Evolutionary conservation across 78 protist genomes (phyloP), one percentile per base, ranked within the genome.

Genomic region (Mantamonas sphyraenae): DNA sequence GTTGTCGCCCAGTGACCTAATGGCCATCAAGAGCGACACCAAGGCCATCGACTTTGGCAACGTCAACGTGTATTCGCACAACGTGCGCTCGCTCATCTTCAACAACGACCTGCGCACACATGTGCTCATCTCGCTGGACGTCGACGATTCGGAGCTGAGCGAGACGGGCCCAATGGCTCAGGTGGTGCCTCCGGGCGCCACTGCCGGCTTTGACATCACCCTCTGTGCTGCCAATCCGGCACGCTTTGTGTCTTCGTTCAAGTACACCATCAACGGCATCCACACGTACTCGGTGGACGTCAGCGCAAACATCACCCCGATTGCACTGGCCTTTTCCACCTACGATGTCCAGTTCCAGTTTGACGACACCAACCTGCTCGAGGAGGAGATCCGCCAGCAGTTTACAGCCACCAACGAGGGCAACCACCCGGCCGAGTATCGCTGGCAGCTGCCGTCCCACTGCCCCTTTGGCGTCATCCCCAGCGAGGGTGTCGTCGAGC

Each of bases 181-280:
- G 70, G 84, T 83, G 31, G 51, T 83, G 17, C 89, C 89, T 17
- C 68, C 89, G 1, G 73, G 65, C 5, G 69, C 40, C 24, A 67
- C 75, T 14, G 84, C 89, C 8, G 81, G 84, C 31, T 83, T 83
- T 42, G 84, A 77, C 62, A 38, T 83, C 34, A 26, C 40, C 2
- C 50, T 78, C 57, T 0, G 28, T 10, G 45, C 60, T 8, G 70
- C 5, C 7, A 22, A 19, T 4, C 55, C 56, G 26, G 28, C 20
- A 26, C 1, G 4, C 20, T 71, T 73, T 63, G 24, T 26, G 34
- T 64, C 42, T 37, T 59, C 76, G 30, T 34, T 83, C 40, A 0
- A 50, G 16, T 79, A 73, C 74, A 22, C 37, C 22, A 57, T 83
- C 74, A 83, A 83, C 60, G 84, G 68, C 37, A n/a, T 0, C 33